A percentile compares a stretch with the other conserved stretches of the same genome.
Evolutionary conservation across 306 rosid species (phyloP).

Genomic region (Arachis hypogaea): DNA sequence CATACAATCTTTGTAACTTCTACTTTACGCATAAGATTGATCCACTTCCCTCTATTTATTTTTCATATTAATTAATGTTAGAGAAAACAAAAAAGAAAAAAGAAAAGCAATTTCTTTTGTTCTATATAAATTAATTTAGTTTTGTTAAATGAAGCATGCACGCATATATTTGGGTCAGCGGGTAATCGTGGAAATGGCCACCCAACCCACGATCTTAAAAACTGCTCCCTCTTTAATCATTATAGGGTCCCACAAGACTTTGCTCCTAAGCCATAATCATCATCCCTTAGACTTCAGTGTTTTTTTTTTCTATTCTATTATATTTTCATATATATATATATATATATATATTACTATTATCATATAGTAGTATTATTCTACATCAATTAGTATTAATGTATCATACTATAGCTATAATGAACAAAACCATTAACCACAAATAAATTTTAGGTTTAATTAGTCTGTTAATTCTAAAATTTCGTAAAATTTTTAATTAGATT

Average conservation of each 20-base stretch:
- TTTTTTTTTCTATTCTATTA: constrained; percentile 40
- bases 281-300: constrained; percentile 55
- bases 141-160: constrained; percentile 43
- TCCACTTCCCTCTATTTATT: constrained; percentile 42
- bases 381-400: neutral
- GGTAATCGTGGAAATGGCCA: constrained; percentile 58
- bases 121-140: too few species aligned
- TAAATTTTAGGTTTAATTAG: too few species aligned
- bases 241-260: constrained; percentile 78
- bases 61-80: constrained; percentile 7
- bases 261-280: constrained; percentile 85
- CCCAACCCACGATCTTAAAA: constrained; percentile 60
- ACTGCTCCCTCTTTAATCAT: constrained; percentile 71
- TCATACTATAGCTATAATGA: neutral
- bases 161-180: constrained; percentile 63
- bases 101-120: constrained; percentile 24
- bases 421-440: too few species aligned
- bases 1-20: constrained; percentile 70
- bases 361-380: neutral
- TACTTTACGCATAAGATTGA: constrained; percentile 69
- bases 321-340: too few species aligned
- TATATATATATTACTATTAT: too few species aligned
- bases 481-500: too few species aligned
- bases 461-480: too few species aligned
- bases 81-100: neutral